Evolutionary conservation across 2,329 filamentous ascomycete genomes (phyloP), one percentile per base, ranked within the genome.

Genomic region (Penicillium sp.): DNA sequence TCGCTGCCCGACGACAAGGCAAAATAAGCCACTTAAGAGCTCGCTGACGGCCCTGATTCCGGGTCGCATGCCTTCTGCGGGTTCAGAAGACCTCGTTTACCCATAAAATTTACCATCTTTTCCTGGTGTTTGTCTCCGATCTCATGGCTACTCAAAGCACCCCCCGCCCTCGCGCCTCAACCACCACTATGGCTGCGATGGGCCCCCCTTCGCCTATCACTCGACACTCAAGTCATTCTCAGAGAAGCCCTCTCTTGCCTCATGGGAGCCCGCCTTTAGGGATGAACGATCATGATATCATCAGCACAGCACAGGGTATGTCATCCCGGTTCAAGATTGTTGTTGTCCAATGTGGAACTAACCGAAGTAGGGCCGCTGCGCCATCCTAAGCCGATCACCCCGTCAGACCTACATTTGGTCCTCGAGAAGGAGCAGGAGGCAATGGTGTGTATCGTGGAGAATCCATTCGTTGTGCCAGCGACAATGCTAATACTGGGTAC

Each of bases 401-500:
- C 92, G 1, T 90, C 92, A 3, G 94, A 98, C 75, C 82, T 98
- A 61, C 92, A 97, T 75, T 82, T 90, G 60, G 87, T 96, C 78
- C 82, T 97, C 27, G 94, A 98, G 77, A 95, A 96, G 76, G 94
- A 98, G 73, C 93, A 98, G 69, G 94, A 98, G 76, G 91, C 92
- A 37, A 89, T 97, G 69, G 93, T 95, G 82, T 64, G 87, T 79
- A n/a, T 24, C 14, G 27, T 14, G 46, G 6, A 39, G n/a, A 13
- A 36, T 6, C 22, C 35, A 13, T 51, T 27, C 14, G 35, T 14
- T 14, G 35, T 37, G n/a, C 14, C 22, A n/a, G n/a, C 22, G 2
- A 40, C 11, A 3, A 24, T 39, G 35, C 35, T 51, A 22, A 39
- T 2, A 19, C 49, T 51, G 14, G 19, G 4, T n/a, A 10, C 14